Percentiles rank a stretch among this genome's conserved stretches.
phyloP scores from a whole-genome alignment of 2,329 filamentous ascomycete species.

The Neopestalotiopsis rosae region DNA sequence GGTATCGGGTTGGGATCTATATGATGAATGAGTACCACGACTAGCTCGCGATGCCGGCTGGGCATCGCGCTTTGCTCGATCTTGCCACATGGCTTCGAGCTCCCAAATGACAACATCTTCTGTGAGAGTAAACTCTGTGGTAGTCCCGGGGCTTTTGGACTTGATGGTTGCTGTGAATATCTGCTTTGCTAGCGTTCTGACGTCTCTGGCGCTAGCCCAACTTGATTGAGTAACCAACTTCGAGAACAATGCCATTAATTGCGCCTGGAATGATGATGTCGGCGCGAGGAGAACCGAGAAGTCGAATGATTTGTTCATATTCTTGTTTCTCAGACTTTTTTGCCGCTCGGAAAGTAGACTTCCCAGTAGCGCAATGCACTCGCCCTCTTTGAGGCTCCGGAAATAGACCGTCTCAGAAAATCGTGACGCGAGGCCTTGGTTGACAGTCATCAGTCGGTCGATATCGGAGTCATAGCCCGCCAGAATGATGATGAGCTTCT shows the following conservation, averaged over 20 bases:
- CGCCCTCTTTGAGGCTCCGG: constrained; percentile 42
- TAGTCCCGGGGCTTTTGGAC: too few species aligned
- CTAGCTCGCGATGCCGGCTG: too few species aligned
- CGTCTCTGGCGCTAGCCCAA: constrained; percentile 70
- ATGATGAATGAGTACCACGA: too few species aligned
- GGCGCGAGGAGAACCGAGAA: background rate
- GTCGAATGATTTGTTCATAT: background rate
- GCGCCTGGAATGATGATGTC: constrained; percentile 32
- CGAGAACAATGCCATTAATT: constrained; percentile 38
- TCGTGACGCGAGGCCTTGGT: constrained; percentile 67
- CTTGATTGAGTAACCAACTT: constrained; percentile 47
- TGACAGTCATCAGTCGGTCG: constrained; percentile 64
- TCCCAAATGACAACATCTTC: background rate
- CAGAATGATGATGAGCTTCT: constrained; percentile 69
- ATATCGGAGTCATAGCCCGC: constrained; percentile 74
- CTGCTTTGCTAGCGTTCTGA: too few species aligned
- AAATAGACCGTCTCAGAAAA: constrained; percentile 70
- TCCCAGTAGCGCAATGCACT: constrained; percentile 52
- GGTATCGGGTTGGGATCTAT: too few species aligned
- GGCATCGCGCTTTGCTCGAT: background rate
- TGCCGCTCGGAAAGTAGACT: constrained; percentile 27
- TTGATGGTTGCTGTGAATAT: too few species aligned
- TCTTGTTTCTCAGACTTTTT: constrained; percentile 33
- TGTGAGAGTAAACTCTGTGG: too few species aligned
- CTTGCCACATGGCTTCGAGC: background rate